These are phyloP conservation scores for Penicillium flavigenum DNA, from an alignment of 495 filamentous ascomycete species.

Conservation along the genomic window DNA sequence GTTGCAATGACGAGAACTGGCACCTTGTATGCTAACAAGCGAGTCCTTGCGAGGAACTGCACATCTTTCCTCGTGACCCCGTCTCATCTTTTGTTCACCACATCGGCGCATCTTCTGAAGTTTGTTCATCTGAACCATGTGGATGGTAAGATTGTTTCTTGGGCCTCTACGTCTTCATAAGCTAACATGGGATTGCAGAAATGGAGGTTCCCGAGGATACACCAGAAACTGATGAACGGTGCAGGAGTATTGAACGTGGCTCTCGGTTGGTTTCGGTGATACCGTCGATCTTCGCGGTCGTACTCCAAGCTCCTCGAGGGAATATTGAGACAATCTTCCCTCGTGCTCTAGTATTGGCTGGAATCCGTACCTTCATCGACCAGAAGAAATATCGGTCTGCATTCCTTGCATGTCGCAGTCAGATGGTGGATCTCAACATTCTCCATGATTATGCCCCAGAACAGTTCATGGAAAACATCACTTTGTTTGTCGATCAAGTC, in stretches of 20 bases:
- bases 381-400: slow-evolving; percentile 77
- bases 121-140: slow-evolving; percentile 76
- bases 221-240: slow-evolving; percentile 87
- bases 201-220: slow-evolving; percentile 84
- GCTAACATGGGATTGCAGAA: slow-evolving; percentile 40
- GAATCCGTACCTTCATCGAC: slow-evolving; percentile 77
- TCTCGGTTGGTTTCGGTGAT: slow-evolving; percentile 84
- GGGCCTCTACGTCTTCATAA: neutral
- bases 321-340: slow-evolving; percentile 96
- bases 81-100: slow-evolving; percentile 87
- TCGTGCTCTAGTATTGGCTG: slow-evolving; percentile 84
- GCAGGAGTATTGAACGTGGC: slow-evolving; percentile 88
- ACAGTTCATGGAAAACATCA: slow-evolving; percentile 75
- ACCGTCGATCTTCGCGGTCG: slow-evolving; percentile 76
- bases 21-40: slow-evolving; percentile 73
- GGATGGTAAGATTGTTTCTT: slow-evolving; percentile 53
- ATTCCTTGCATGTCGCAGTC: slow-evolving; percentile 82
- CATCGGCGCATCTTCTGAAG: slow-evolving; percentile 85
- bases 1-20: slow-evolving; percentile 66
- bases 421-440: slow-evolving; percentile 97
- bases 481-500: slow-evolving; percentile 80
- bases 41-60: slow-evolving; percentile 73
- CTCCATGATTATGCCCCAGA: slow-evolving; percentile 87
- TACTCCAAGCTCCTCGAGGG: slow-evolving; percentile 90
- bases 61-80: slow-evolving; percentile 84